Conservation (phyloP, 2,329 filamentous ascomycete species). For the Penicillium psychrosexuale region DNA sequence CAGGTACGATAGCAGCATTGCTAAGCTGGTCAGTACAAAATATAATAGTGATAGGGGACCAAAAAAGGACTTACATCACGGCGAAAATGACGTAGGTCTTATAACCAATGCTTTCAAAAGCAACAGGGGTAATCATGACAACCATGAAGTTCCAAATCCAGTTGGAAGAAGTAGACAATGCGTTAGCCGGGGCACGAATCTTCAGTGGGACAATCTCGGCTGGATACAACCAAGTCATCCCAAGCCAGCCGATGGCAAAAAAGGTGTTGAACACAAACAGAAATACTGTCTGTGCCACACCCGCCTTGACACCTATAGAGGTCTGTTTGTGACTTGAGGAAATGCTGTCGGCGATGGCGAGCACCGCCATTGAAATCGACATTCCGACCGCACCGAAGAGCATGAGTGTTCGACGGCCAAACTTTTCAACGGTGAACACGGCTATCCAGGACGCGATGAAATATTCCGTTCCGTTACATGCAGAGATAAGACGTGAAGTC, state of each 20-base stretch:
- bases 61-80: slow-evolving; percentile 44
- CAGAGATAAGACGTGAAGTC: background rate
- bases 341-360: slow-evolving; percentile 27
- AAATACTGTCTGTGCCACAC: slow-evolving; percentile 32
- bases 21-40: slow-evolving; percentile 25
- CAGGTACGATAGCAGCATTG: slow-evolving; percentile 56
- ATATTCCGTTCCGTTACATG: background rate
- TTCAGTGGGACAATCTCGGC: slow-evolving; percentile 54
- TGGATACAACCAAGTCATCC: slow-evolving; percentile 56
- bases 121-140: slow-evolving; percentile 59
- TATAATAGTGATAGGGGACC: background rate
- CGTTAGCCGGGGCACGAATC: slow-evolving; percentile 62
- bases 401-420: slow-evolving; percentile 55
- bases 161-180: slow-evolving; percentile 60
- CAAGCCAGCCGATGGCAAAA: slow-evolving; percentile 63
- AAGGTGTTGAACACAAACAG: slow-evolving; percentile 67
- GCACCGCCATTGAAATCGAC: slow-evolving; percentile 58
- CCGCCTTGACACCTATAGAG: slow-evolving; percentile 14
- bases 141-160: slow-evolving; percentile 64
- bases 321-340: slow-evolving; percentile 8
- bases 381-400: slow-evolving; percentile 63
- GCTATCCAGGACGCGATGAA: background rate
- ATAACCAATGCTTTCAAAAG: slow-evolving; percentile 56
- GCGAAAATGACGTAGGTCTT: slow-evolving; percentile 57
- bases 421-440: slow-evolving; percentile 43